phyloP scores from a whole-genome alignment of 441 rosid genomes.

The Erodium texanum region DNA sequence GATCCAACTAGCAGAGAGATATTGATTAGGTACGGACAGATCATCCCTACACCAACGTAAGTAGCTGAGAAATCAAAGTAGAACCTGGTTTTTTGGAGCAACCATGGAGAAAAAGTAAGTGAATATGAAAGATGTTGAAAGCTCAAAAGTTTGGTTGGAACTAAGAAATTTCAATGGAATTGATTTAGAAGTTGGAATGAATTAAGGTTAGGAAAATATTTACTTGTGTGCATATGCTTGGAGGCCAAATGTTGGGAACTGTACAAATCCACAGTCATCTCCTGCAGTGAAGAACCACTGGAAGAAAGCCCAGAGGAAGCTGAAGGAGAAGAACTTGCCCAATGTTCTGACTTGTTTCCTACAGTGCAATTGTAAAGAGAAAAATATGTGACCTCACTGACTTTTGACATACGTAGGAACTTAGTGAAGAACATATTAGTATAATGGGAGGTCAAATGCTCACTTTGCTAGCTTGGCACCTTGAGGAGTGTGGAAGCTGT shows the following conservation, averaged over 20 bases:
- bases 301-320: constrained; percentile 17
- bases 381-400: neutral
- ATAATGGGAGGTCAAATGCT: neutral
- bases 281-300: constrained; percentile 18
- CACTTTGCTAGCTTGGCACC: constrained; percentile 16
- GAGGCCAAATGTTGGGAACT: constrained; percentile 21
- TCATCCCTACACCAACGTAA: constrained; percentile 21
- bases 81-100: constrained; percentile 14
- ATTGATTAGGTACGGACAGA: constrained; percentile 20
- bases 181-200: too few relatives aligned
- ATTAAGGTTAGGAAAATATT: neutral
- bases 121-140: neutral
- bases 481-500: constrained; percentile 17
- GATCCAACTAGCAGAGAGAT: constrained; percentile 17
- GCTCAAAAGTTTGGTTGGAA: neutral
- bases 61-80: constrained; percentile 24
- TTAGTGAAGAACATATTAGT: neutral
- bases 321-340: constrained; percentile 18
- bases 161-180: too few relatives aligned
- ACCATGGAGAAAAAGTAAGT: neutral
- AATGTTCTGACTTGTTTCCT: constrained; percentile 17
- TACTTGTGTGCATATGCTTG: constrained; percentile 16
- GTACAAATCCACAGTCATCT: constrained; percentile 11
- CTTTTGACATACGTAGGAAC: neutral
- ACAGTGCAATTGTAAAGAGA: neutral